Evolutionary conservation across 345 rosid genomes (phyloP).

Genomic region (Raphanus raphanistrum): DNA sequence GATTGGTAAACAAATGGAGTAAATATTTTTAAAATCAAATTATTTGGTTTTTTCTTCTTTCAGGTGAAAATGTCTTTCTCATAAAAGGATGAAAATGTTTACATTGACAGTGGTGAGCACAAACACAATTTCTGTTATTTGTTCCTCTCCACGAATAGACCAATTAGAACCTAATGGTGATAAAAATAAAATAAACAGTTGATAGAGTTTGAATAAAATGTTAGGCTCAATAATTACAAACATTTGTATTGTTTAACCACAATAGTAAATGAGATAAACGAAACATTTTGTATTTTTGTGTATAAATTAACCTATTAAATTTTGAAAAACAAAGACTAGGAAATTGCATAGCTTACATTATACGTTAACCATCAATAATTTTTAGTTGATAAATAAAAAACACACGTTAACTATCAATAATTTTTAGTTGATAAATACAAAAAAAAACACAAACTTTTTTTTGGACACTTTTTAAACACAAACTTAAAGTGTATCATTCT

Average conservation of each 20-base stretch:
- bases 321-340: background rate
- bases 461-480: too few species aligned
- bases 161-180: background rate
- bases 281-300: background rate
- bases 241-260: background rate
- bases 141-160: background rate
- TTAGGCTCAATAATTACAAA: background rate
- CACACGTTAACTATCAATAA: background rate
- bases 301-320: background rate
- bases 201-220: background rate
- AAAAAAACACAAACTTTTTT: too few species aligned
- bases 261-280: background rate
- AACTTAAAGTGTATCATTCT: too few species aligned
- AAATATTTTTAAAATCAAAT: background rate
- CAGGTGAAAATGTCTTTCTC: background rate
- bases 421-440: too few species aligned
- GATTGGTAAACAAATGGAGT: background rate
- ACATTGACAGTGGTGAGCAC: background rate
- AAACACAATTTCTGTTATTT: background rate
- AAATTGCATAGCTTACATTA: background rate
- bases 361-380: too few species aligned
- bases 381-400: background rate
- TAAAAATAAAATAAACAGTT: background rate
- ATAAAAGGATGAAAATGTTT: background rate
- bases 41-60: background rate